Conservation (phyloP, 2,329 filamentous ascomycete genomes). For the Cadophora sp. region DNA sequence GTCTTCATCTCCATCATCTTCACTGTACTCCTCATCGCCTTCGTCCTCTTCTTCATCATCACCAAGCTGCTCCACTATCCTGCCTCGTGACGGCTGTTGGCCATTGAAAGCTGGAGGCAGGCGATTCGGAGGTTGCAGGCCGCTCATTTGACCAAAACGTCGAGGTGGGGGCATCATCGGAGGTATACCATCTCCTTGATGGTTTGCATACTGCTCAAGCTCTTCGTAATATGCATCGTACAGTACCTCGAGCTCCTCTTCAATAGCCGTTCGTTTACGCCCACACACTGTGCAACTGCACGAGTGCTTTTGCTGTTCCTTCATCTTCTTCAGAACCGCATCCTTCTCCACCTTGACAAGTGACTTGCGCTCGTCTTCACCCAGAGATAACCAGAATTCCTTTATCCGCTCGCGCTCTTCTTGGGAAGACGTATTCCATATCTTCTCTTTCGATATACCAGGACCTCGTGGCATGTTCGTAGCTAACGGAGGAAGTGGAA, state of each 20-base stretch:
- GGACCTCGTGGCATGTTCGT: conserved; percentile 48
- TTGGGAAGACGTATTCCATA: conserved; percentile 95
- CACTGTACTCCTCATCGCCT: conserved; percentile 51
- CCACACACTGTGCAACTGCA: conserved; percentile 98
- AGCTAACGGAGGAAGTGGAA: conserved; percentile 48
- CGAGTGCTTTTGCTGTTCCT: conserved; percentile 99
- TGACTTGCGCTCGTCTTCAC: conserved; percentile 92
- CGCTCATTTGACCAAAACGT: conserved; percentile 62
- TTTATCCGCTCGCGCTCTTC: conserved; percentile 98
- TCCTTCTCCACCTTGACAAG: conserved; percentile 99
- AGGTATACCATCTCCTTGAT: conserved; percentile 74
- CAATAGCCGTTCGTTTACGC: conserved; percentile 93
- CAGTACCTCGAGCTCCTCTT: conserved; percentile 95
- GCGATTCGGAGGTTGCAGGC: conserved; percentile 63
- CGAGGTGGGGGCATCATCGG: conserved; percentile 73
- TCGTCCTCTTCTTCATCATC: conserved; percentile 56
- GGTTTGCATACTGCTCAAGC: conserved; percentile 95
- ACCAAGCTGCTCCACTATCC: conserved; percentile 72
- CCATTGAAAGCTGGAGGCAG: conserved; percentile 63
- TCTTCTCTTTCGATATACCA: conserved; percentile 71
- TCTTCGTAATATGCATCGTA: conserved; percentile 99
- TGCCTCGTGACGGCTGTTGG: conserved; percentile 76
- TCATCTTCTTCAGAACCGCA: conserved; percentile 98
- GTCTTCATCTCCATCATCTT: conserved; percentile 65
- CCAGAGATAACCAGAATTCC: conserved; percentile 94